Evolutionary conservation across 768 basidiomycete genomes (phyloP).

Genomic region (Phaeotremella skinneri): DNA sequence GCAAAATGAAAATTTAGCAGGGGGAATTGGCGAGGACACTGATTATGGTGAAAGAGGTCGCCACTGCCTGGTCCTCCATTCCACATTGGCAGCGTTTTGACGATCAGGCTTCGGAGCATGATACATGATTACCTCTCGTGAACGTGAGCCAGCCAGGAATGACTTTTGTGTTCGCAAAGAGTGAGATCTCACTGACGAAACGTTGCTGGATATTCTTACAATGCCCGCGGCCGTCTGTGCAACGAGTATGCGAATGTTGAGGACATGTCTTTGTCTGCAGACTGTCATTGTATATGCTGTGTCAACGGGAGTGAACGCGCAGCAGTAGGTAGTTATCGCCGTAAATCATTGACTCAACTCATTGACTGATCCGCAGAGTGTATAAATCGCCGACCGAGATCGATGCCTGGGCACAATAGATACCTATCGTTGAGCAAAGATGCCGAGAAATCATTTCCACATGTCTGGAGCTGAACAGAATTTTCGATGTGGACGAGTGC

Average conservation of each 20-base stretch:
- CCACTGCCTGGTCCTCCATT: background rate
- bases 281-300: background rate
- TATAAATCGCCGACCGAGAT: background rate
- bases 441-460: background rate
- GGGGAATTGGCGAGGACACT: background rate
- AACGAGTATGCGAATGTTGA: background rate
- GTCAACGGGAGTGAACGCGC: background rate
- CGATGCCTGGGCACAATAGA: background rate
- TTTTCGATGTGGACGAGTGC: background rate
- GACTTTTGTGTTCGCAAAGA: background rate
- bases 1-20: background rate
- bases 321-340: background rate
- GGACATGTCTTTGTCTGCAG: background rate
- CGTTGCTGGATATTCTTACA: background rate
- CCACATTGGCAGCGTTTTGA: background rate
- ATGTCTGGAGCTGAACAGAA: background rate
- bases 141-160: background rate
- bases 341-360: background rate
- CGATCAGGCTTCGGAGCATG: background rate
- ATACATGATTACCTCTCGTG: background rate
- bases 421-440: background rate
- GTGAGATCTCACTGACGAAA: background rate
- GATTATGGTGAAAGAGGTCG: background rate
- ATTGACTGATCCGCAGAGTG: background rate
- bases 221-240: background rate